A percentile compares a stretch with the other conserved stretches of the same genome.
phyloP scores from a whole-genome alignment of 169 alveolate species.

The Cryptosporidium sp. region DNA sequence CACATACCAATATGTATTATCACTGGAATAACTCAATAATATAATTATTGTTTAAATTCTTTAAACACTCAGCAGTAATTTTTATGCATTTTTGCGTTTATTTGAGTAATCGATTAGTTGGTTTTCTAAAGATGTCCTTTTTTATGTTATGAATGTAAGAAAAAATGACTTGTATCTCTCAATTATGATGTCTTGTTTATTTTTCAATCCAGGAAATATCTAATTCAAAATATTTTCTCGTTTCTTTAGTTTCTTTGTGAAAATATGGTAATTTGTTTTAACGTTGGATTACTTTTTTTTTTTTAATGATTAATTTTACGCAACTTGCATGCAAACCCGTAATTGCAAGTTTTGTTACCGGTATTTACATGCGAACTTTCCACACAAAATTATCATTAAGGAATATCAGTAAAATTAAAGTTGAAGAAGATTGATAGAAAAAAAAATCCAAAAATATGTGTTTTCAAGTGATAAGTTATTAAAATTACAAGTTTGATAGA shows the following conservation, averaged over 20 bases:
- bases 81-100: not conserved
- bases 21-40: not conserved
- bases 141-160: not conserved
- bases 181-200: not conserved
- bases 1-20: slow-evolving; percentile 42
- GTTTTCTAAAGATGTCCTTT: no score
- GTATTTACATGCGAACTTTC: not conserved
- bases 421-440: no score
- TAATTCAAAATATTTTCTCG: no score
- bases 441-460: not conserved
- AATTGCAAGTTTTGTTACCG: not conserved
- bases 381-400: not conserved
- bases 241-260: no score
- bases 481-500: no score
- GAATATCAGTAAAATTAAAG: not conserved
- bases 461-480: no score
- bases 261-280: no score
- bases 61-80: not conserved
- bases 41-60: not conserved
- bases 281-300: no score
- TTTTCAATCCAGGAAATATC: not conserved
- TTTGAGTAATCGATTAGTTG: not conserved
- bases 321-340: not conserved
- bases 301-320: no score
- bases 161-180: not conserved